Evolutionary conservation across 495 filamentous ascomycete species (phyloP), one percentile per base, ranked within the genome.

Genomic region (Hamigera avellanea): DNA sequence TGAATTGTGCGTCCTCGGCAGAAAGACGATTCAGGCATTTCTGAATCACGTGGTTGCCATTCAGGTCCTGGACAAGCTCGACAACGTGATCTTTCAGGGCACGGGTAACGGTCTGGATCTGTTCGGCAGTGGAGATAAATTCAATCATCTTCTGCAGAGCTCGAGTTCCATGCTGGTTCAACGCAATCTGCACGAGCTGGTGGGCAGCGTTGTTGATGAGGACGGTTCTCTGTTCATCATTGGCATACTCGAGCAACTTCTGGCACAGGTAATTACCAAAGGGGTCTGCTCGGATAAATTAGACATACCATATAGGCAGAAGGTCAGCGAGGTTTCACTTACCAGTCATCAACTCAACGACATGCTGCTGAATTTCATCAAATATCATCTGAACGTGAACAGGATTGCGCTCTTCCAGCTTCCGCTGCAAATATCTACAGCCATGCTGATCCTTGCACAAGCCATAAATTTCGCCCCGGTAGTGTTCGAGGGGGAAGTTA

Each of bases 61-160:
- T 98, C 33, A 96, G 62, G 44, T 98, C 91, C 54, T 98, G 86
- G 39, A 98, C 95, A 28, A 98, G 66, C 36, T 86, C 80, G 4
- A 95, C 88, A 18, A 98, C 91, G 38, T 82, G 74, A 40, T 74
- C 61, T 25, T 75, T 64, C 19, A 98, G 69, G 14, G 89, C 81
- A 19, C 75, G 55, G 41, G 93, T 91, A 47, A 98, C 86, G 14
- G 79, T 80, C 39, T 81, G 65, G 30, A 87, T 82, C 61, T 82
- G 80, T 46, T 81, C 76, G 2, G 72, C 65, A 21, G 82, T 87
- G 30, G 81, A 80, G 46, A 98, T 84, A 48, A 82, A 89, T 54
- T 98, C 91, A 42, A 98, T 96, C 91, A 98, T 98, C 70, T 95
- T 96, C 62, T 98, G 91, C 39, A 98, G 61, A 45, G 91, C 91